Evolutionary conservation across 305 asterid species (phyloP).

Genomic region (Rubia balearica): DNA sequence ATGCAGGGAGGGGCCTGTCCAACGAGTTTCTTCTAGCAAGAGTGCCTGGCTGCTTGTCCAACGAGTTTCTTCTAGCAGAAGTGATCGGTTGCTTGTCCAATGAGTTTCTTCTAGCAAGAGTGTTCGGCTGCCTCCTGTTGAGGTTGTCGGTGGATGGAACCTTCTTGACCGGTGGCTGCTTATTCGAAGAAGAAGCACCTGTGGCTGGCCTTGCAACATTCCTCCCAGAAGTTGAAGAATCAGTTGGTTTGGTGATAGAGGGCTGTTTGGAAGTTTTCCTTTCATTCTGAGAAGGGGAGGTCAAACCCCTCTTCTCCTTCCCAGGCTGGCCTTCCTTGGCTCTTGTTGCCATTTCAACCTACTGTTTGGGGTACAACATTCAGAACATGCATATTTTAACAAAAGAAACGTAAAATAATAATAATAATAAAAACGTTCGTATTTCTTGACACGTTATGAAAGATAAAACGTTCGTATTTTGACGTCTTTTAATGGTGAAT

Average conservation of each 20-base stretch:
- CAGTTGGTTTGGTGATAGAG: conserved; percentile 20
- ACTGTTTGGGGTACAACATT: neutral
- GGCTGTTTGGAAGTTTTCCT: conserved; percentile 22
- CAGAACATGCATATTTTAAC: neutral
- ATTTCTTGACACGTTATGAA: no score
- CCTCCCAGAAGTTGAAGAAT: conserved; percentile 9
- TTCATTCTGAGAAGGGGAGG: conserved; percentile 31
- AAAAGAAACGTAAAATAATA: neutral
- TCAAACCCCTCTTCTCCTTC: conserved; percentile 37
- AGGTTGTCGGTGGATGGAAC: neutral
- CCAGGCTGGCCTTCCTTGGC: conserved; percentile 26
- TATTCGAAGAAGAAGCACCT: neutral
- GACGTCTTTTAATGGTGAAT: no score
- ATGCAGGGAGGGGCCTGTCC: conserved; percentile 44
- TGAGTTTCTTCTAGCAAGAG: conserved; percentile 15
- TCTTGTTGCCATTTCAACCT: conserved; percentile 38
- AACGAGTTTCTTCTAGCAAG: conserved; percentile 42
- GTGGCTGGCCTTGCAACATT: neutral
- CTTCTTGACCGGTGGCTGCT: neutral
- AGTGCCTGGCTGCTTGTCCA: conserved; percentile 29
- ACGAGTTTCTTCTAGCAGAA: conserved; percentile 36
- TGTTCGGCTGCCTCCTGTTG: neutral
- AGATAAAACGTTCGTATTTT: neutral
- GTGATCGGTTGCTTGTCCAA: conserved; percentile 25
- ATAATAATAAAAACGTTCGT: no score